Base-by-base conservation (phyloP, 1,284 basidiomycete genomes). In the Hortiboletus rubellus region DNA sequence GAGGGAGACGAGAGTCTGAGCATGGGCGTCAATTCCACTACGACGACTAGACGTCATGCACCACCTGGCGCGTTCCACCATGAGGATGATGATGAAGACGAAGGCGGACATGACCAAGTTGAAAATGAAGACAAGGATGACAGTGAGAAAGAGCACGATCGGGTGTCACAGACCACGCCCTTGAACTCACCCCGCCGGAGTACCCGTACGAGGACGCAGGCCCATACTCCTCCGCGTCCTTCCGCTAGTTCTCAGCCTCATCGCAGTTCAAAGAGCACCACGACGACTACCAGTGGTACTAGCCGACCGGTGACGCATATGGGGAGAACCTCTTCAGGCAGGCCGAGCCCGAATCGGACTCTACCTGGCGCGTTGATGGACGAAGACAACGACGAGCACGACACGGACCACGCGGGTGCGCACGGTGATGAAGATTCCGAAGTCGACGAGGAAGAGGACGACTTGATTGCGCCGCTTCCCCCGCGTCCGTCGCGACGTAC, bases 351-450 rank as follows among this genome's bases (percentile, higher is more conserved):
- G 17, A 67, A 61, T 47, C 76, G 76, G 55, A 81, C 46, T 11
- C 72, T 88, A 50, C 85, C 86, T 3, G 86, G 86, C 2, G 73
- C 77, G 6, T 71, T 87, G 54, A 77, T 82, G 66, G 77, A 78
- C 33, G 82, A 82, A 6, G 81, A 83, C 24, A 74, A 78, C 1
- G 66, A 69, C 31, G 61, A 60, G 17, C 54, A 56, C 12, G 46
- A 64, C 30, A 52, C n/a, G 6, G 54, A 53, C n/a, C 42, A 58
- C 27, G 69, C 72, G 12, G 70, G 68, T 11, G 3, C n/a, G 1
- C 72, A 74, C 12, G 71, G 60, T 9, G 59, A 63, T 5, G 61
- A 46, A 27, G 62, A 65, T 27, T 54, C 55, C 2, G 66, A 63
- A 43, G 50, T 47, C 24, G 65, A 60, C 33, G 70, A 64, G 14